Evolutionary conservation across 2,329 filamentous ascomycete species (phyloP), one percentile per base, ranked within the genome.

Genomic region (Fusarium secorum): DNA sequence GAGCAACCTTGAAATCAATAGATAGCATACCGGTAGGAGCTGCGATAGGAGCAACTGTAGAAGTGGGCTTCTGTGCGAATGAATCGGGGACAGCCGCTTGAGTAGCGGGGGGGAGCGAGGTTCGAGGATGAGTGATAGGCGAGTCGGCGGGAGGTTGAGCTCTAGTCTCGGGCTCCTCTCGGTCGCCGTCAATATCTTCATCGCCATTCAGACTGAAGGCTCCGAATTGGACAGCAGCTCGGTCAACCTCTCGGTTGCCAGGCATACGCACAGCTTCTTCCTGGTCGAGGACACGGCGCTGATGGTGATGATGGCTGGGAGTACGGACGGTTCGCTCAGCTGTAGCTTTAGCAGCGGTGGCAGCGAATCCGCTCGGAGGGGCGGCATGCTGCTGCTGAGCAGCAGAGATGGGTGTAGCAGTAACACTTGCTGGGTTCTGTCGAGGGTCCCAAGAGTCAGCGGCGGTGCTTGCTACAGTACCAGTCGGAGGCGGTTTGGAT

Each of bases 191-290:
- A 70, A 97, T 93, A 77, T 98, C 95, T 58, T 94, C 92, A 52
- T 95, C 88, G 57, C 91, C 94, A 78, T 93, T 95, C 77, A 99
- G 82, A 78, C 92, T 97, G 86, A 99, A 93, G 80, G 95, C 97
- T 70, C 96, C 96, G 80, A 99, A 99, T 79, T 98, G 95, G 52
- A 99, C 94, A 53, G 95, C 93, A 73, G 95, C 90, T 76, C 94
- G 91, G 79, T 98, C 95, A 32, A 99, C 92, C 57, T 96, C 95
- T 74, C 96, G 94, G 84, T 98, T 97, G 66, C 93, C 94, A 48
- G 96, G 96, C 95, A 99, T 98, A 72, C 97, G 94, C 42, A 99
- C 96, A 64, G 96, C 94, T 83, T 99, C 96, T 81, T 97, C 95
- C 79, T 99, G 96, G 76, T 98, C 95, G 77, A 97, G 86, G 58